Evolutionary conservation across 805 yeast genomes (phyloP), one percentile per base, ranked within the genome.

Genomic region (Henningerozyma blattae): DNA sequence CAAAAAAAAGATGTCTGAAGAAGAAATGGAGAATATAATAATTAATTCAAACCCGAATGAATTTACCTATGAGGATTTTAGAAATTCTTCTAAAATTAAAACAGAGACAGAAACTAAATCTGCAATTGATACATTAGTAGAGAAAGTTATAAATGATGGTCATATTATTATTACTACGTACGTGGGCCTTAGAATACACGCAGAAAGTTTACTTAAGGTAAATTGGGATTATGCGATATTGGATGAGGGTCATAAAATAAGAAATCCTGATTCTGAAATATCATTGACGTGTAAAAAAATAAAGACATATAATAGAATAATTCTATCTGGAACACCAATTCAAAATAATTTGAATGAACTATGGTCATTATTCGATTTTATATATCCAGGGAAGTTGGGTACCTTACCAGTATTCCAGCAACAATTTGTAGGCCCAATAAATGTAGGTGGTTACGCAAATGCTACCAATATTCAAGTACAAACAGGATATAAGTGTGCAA

Each of bases 391-490:
- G 0, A 64, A 94, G 40, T 59, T 91, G 16, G 98, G 98, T 0
- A 91, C 98, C 0, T 61, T 91, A 17, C 98, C 98, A 0, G 89
- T 91, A 0, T 91, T 91, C 47, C 94, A 87, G 56, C 80, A 72
- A 34, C 95, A 91, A 53, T 91, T 91, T 54, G 80, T 94, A 3
- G 65, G 77, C 5, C 98, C 98, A 0, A 91, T 91, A 30, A 89
- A 86, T 49, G 68, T 83, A 52, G 98, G 98, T n/a, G 98, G 98
- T 0, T 91, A 91, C 58, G 95, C 98, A 1, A 91, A 89, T 61
- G 97, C 98, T 0, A 76, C 93, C 1, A 91, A 91, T 52, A 72
- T 91, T 3, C 96, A 91, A 52, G 97, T 91, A 0, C 96, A 89
- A 51, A 78, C 96, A 1, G 95, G 96, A 2, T 87, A 84, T 51